Evolutionary conservation across 1,284 basidiomycete genomes (phyloP).

Genomic region (Melampsora larici-populina): DNA sequence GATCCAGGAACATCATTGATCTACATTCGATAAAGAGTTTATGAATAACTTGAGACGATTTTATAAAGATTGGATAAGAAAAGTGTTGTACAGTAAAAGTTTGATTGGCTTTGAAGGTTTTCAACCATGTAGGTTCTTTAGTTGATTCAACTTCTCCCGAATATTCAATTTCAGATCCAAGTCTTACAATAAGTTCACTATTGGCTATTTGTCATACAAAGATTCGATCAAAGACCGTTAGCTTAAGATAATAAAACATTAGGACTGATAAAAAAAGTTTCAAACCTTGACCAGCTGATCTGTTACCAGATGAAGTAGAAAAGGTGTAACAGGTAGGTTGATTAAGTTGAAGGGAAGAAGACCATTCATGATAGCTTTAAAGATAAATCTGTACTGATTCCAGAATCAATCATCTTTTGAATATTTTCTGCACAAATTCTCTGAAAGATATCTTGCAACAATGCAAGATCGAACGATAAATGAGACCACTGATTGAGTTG

Average conservation of each 20-base stretch:
- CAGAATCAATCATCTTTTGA: constrained; percentile 11
- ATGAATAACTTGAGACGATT: too few relatives aligned
- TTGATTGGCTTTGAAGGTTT: constrained; percentile 34
- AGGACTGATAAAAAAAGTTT: not conserved
- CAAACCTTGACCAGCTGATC: constrained; percentile 5
- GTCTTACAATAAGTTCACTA: constrained; percentile 27
- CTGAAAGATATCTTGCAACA: constrained; percentile 15
- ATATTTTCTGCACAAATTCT: not conserved
- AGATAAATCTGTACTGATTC: constrained; percentile 22
- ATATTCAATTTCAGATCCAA: constrained; percentile 30
- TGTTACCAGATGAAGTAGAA: not conserved
- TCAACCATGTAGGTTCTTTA: constrained; percentile 37
- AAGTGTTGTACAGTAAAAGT: constrained; percentile 27
- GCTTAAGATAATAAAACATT: not conserved
- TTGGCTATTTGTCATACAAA: constrained; percentile 18
- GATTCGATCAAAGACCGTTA: not conserved
- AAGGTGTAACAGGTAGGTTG: not conserved
- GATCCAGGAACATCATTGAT: constrained; percentile 30
- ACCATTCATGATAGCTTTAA: not conserved
- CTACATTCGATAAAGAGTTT: not conserved
- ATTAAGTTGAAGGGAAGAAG: constrained; percentile 8
- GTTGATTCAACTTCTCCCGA: constrained; percentile 27
- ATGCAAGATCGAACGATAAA: constrained; percentile 21
- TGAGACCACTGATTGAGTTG: constrained; percentile 17
- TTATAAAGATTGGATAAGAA: not conserved